These are phyloP conservation scores for Hypoxylon sp. DNA, from an alignment of 2,329 filamentous ascomycete species.

Conservation along the genomic window DNA sequence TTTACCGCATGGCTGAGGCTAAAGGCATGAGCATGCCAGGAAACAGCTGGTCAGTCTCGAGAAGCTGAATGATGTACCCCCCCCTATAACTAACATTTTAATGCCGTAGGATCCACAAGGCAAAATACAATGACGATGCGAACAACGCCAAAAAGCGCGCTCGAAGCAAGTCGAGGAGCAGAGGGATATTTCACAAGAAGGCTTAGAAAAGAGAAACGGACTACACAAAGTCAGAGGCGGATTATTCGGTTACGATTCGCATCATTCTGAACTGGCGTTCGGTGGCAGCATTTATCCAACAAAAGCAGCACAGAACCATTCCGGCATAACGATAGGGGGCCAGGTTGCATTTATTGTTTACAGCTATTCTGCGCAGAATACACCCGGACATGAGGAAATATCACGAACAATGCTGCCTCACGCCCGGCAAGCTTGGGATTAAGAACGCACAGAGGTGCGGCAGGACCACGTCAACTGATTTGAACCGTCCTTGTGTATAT, in stretches of 20 bases:
- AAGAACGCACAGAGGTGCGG: conserved; percentile 19
- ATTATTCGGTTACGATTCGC: conserved; percentile 27
- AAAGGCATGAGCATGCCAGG: conserved; percentile 98
- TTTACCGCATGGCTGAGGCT: conserved; percentile 89
- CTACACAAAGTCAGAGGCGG: conserved; percentile 10
- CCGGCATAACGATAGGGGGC: conserved; percentile 30
- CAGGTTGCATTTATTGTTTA: conserved; percentile 27
- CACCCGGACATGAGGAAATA: conserved; percentile 31
- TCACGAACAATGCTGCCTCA: conserved; percentile 16
- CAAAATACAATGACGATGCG: conserved; percentile 84
- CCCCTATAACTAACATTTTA: conserved; percentile 32
- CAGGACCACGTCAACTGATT: conserved; percentile 24
- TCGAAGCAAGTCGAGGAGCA: conserved; percentile 80
- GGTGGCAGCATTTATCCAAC: conserved; percentile 33
- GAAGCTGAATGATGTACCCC: not conserved
- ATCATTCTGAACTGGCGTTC: conserved; percentile 33
- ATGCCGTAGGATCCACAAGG: conserved; percentile 86
- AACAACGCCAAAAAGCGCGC: conserved; percentile 69
- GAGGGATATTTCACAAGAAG: conserved; percentile 78
- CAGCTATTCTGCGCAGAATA: conserved; percentile 33
- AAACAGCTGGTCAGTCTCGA: conserved; percentile 87
- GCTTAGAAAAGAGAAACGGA: conserved; percentile 39
- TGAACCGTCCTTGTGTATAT: conserved; percentile 31
- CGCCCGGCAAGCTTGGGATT: conserved; percentile 19
- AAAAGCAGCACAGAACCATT: conserved; percentile 36